Evolutionary conservation across 768 basidiomycete species (phyloP).

Genomic region (Tremella fuciformis): DNA sequence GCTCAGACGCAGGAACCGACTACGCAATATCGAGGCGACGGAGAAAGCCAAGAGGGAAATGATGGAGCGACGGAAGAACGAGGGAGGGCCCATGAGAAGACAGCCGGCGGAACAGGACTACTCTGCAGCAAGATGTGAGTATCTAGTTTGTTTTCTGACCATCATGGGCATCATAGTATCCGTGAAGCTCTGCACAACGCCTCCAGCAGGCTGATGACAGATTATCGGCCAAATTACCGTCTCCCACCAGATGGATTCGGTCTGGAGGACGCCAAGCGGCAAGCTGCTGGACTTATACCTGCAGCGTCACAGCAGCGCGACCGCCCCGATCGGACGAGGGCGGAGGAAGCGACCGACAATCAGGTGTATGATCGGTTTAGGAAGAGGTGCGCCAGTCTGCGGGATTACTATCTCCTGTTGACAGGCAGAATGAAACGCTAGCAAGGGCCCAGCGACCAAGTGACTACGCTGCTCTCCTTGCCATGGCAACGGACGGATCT

Average conservation of each 20-base stretch:
- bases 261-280: conserved; percentile 77
- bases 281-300: conserved; percentile 73
- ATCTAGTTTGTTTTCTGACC: neutral
- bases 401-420: too few species aligned
- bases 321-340: conserved; percentile 48
- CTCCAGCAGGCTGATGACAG: conserved; percentile 1
- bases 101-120: conserved; percentile 68
- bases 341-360: conserved; percentile 88
- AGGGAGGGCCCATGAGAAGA: conserved; percentile 38
- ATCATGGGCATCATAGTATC: neutral
- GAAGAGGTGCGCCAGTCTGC: conserved; percentile 59
- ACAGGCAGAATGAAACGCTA: too few species aligned
- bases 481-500: too few species aligned
- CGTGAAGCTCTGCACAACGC: neutral
- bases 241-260: conserved; percentile 83
- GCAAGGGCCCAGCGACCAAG: too few species aligned
- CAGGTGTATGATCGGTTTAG: conserved; percentile 89
- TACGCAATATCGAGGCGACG: conserved; percentile 95
- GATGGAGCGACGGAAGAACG: conserved; percentile 62
- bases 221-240: conserved; percentile 64
- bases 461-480: too few species aligned
- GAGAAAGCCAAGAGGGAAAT: conserved; percentile 91
- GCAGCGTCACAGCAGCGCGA: conserved; percentile 55
- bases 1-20: conserved; percentile 61
- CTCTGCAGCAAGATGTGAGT: conserved; percentile 80